phyloP scores from a whole-genome alignment of 148 eudicot species.

The Hydrangea macrophylla region DNA sequence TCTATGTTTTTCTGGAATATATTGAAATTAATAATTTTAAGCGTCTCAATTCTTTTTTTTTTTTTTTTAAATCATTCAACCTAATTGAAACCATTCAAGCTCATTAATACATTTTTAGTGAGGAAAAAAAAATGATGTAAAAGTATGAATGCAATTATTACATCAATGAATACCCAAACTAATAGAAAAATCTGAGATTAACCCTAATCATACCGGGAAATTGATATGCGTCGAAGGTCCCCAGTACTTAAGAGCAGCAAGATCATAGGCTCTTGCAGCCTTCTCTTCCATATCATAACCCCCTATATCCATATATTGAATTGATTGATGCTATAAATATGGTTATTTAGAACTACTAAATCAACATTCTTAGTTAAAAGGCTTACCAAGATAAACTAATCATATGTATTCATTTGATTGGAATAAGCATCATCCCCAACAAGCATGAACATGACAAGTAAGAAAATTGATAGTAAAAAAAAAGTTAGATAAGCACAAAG shows the following conservation, averaged over 20 bases:
- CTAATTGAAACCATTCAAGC: too few relatives aligned
- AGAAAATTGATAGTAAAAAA: conserved; percentile 16
- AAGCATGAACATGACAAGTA: conserved; percentile 36
- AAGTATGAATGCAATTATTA: too few relatives aligned
- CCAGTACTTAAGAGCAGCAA: conserved; percentile 92
- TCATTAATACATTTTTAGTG: too few relatives aligned
- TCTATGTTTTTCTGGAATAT: too few relatives aligned
- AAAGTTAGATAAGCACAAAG: conserved; percentile 25
- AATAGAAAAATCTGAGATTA: neutral
- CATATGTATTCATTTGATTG: conserved; percentile 18
- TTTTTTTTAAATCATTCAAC: too few relatives aligned
- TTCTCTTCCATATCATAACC: conserved; percentile 97
- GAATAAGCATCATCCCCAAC: conserved; percentile 33
- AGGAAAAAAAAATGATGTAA: too few relatives aligned
- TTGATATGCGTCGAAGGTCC: conserved; percentile 86
- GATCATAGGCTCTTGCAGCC: conserved; percentile 94
- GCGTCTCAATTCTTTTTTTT: too few relatives aligned
- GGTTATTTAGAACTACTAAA: neutral
- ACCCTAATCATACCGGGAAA: conserved; percentile 45
- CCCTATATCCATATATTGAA: conserved; percentile 30
- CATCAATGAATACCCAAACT: neutral
- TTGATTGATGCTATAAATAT: neutral
- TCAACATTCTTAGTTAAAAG: neutral
- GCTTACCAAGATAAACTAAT: conserved; percentile 93
- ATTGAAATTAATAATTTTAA: too few relatives aligned